Evolutionary conservation across 2,329 filamentous ascomycete genomes (phyloP), one percentile per base, ranked within the genome.

Genomic region (Exophiala sp.): DNA sequence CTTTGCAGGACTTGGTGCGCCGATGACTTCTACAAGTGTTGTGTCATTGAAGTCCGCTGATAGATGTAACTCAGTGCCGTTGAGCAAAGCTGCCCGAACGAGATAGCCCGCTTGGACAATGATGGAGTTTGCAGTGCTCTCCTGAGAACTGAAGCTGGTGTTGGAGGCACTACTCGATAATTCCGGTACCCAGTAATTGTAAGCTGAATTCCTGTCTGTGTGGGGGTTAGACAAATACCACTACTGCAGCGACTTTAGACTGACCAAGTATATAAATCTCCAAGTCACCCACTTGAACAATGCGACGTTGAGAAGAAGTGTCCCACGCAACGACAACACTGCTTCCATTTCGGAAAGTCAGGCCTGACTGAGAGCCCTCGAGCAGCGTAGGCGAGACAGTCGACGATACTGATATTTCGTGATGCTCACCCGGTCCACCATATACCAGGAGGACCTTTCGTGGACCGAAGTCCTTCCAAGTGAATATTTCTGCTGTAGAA

Each of bases 1-100:
- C 8, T 73, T 74, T 1, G 65, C 68, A 0, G 71, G 66, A 0
- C 82, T 78, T 0, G 81, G 77, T 3, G 74, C 84, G 3, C 86
- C 84, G 32, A 90, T 80, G 18, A 92, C 75, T 59, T 91, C 86
- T 11, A 92, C 69, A 0, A 79, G 64, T 0, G 84, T 84, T 0
- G 87, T 89, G 0, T 76, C 69, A 62, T 92, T 91, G 58, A 91
- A 77, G 63, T 94, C 88, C 2, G 85, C 88, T 3, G 79, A 80
- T 2, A 92, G 67, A 10, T 79, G 74, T 3, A 92, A 73, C 1
- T 77, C 76, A n/a, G 71, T 72, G 1, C 77, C 81, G 4, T 78
- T 63, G 1, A 86, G 67, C 2, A 76, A 75, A 0, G 84, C 84
- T 16, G 62, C 69, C 4, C 72, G 70, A 12, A 75, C 66, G 14